Evolutionary conservation across 2,329 filamentous ascomycete genomes (phyloP).

Genomic region (Alternaria alternata): DNA sequence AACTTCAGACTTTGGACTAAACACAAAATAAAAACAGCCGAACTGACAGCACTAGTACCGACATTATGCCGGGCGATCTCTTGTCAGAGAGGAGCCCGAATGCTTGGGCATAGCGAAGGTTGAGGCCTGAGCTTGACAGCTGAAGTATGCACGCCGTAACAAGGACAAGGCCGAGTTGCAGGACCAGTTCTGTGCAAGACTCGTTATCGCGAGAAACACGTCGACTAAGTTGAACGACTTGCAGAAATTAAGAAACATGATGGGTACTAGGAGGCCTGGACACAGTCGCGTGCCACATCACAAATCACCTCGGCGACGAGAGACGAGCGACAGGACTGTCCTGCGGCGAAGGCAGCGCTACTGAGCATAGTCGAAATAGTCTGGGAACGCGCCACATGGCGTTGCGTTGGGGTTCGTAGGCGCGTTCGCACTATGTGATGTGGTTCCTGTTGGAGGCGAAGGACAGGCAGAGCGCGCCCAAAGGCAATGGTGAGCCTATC

Average conservation of each 20-base stretch:
- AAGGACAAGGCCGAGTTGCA: background rate
- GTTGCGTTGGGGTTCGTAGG: background rate
- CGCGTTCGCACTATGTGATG: background rate
- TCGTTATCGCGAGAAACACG: background rate
- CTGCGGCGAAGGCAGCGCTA: slow-evolving; percentile 2
- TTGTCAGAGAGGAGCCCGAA: slow-evolving; percentile 9
- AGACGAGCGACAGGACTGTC: background rate
- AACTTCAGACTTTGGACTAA: background rate
- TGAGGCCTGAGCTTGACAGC: slow-evolving; percentile 4
- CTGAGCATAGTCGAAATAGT: background rate
- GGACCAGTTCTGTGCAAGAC: background rate
- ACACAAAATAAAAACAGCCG: background rate
- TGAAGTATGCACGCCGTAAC: slow-evolving; percentile 1
- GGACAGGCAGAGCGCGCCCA: background rate
- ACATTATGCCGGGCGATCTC: slow-evolving; percentile 9
- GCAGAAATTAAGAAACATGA: background rate
- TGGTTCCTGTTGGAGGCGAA: background rate
- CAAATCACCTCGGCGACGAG: slow-evolving; percentile 6
- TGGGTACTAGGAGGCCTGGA: background rate
- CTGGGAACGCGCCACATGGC: slow-evolving; percentile 3
- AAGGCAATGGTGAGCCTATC: background rate
- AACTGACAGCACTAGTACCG: background rate
- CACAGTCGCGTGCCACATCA: slow-evolving; percentile 2
- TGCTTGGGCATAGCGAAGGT: background rate
- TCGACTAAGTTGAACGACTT: background rate